Conservation (phyloP, 306 rosid genomes). For the Trifolium pratense region DNA sequence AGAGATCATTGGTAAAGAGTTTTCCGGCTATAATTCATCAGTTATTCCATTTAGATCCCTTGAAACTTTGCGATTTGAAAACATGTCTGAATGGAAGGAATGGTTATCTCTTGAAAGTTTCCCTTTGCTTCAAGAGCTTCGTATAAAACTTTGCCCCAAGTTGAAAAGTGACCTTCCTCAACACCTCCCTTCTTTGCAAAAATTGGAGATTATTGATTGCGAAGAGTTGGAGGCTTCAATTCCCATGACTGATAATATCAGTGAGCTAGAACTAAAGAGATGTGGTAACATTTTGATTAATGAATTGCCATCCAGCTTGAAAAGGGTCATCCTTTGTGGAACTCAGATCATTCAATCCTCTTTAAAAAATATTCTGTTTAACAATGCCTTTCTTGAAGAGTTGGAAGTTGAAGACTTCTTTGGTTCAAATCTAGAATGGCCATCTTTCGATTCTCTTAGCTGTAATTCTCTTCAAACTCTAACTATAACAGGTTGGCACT, state of each 20-base stretch:
- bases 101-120: constrained; percentile 20
- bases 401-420: neutral
- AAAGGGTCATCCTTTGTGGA: neutral
- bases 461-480: neutral
- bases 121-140: constrained; percentile 12
- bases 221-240: neutral
- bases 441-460: neutral
- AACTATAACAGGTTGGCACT: neutral
- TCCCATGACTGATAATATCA: neutral
- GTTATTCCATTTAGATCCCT: neutral
- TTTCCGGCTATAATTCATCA: constrained; percentile 13
- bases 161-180: neutral
- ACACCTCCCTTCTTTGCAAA: constrained; percentile 27
- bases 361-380: neutral
- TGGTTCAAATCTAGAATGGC: neutral
- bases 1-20: constrained; percentile 41
- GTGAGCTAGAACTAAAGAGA: neutral
- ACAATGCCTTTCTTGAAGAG: neutral
- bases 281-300: neutral
- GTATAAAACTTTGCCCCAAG: neutral
- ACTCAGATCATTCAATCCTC: neutral
- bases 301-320: neutral
- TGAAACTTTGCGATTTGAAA: constrained; percentile 7
- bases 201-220: neutral
- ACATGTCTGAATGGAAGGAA: constrained; percentile 28